These are phyloP conservation scores for Schizophyllum amplum DNA, from an alignment of 1,284 basidiomycete species.

Conservation along the genomic window DNA sequence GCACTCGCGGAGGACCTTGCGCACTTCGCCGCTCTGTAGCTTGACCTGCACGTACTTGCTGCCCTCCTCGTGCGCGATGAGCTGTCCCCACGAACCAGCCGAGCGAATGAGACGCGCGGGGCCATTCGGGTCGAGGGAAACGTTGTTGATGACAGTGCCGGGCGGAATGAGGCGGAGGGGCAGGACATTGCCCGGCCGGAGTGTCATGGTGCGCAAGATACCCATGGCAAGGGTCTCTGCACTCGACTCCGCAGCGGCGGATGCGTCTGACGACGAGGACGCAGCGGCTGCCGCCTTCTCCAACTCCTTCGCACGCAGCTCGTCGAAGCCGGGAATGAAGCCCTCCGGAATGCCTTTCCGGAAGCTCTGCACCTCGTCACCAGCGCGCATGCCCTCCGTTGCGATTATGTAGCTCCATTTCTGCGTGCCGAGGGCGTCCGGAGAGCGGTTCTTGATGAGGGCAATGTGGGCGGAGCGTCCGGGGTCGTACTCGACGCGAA, in stretches of 20 bases:
- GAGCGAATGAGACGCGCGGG: slow-evolving; percentile 82
- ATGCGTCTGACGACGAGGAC: slow-evolving; percentile 4
- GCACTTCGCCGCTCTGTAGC: slow-evolving; percentile 89
- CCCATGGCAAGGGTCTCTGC: slow-evolving; percentile 72
- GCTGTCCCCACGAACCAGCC: slow-evolving; percentile 82
- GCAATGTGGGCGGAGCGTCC: slow-evolving; percentile 93
- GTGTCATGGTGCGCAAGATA: slow-evolving; percentile 76
- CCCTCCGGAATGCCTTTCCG: slow-evolving; percentile 74
- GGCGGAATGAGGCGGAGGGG: slow-evolving; percentile 88
- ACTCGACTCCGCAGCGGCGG: slow-evolving; percentile 24
- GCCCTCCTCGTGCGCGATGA: slow-evolving; percentile 68
- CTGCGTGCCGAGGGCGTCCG: slow-evolving; percentile 35
- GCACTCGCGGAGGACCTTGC: slow-evolving; percentile 78
- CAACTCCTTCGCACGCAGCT: slow-evolving; percentile 15
- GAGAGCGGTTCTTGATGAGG: slow-evolving; percentile 60
- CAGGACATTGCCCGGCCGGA: slow-evolving; percentile 91
- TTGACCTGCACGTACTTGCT: slow-evolving; percentile 77
- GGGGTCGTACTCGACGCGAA: slow-evolving; percentile 96
- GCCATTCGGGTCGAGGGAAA: slow-evolving; percentile 72
- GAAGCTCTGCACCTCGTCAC: slow-evolving; percentile 86
- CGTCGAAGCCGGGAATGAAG: slow-evolving; percentile 58
- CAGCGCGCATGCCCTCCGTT: slow-evolving; percentile 82
- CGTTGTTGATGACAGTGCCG: slow-evolving; percentile 86
- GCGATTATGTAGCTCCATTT: slow-evolving; percentile 87
- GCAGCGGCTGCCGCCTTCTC: slow-evolving; percentile 8